phyloP scores from a whole-genome alignment of 257 asterid genomes.

The Lycium barbarum region DNA sequence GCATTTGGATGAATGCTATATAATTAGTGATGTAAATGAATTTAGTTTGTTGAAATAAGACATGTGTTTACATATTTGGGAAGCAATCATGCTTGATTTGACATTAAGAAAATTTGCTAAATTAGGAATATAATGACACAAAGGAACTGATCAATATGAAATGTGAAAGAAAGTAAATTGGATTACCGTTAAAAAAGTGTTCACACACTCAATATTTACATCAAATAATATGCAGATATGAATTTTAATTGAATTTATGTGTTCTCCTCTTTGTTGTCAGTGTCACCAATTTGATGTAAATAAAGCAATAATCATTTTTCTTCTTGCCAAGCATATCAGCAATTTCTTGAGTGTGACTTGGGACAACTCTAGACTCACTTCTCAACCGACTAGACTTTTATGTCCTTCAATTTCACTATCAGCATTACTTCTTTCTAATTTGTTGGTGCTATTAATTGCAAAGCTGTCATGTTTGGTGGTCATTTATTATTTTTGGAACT shows the following conservation, averaged over 20 bases:
- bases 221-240: background rate
- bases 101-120: background rate
- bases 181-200: background rate
- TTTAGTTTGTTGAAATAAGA: background rate
- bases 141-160: background rate
- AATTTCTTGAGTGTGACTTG: background rate
- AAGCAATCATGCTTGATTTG: background rate
- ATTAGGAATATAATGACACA: background rate
- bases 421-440: slow-evolving; percentile 10
- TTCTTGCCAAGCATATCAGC: background rate
- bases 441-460: slow-evolving; percentile 26
- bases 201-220: background rate
- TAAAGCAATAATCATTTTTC: fast-evolving
- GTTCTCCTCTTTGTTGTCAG: background rate
- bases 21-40: background rate
- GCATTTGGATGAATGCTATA: background rate
- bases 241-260: background rate
- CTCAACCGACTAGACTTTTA: slow-evolving; percentile 14
- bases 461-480: slow-evolving; percentile 51
- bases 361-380: slow-evolving; percentile 4
- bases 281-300: background rate
- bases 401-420: slow-evolving; percentile 13
- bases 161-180: background rate
- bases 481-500: slow-evolving; percentile 32
- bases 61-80: background rate